Evolutionary conservation across 2,329 filamentous ascomycete genomes (phyloP), one percentile per base, ranked within the genome.

Genomic region (Fusarium floridanum): DNA sequence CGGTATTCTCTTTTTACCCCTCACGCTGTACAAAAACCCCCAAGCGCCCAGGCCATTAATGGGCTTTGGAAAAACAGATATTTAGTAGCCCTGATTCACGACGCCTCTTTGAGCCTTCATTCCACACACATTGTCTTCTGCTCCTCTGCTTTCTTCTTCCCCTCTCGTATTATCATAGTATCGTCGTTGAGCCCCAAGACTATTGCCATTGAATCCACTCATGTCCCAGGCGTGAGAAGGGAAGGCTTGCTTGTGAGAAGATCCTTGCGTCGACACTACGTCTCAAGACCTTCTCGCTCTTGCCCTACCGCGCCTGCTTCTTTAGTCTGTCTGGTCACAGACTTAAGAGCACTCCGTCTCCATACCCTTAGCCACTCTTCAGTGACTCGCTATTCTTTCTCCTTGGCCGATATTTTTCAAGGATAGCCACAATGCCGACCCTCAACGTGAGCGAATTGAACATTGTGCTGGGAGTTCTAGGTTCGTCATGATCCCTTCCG

Each of bases 371-470:
- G 22, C 34, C 34, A 39, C 34, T 20, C 27, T 34, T 20, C 20
- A 27, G 36, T 39, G 7, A 27, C 34, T 39, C 37, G 36, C 17
- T 60, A 60, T 37, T 11, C n/a, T 16, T 55, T 34, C 20, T 48
- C 37, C 36, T 62, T 43, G 27, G 53, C 60, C 64, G 53, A 24
- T 27, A 37, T 29, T 37, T 50, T 45, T 48, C 59, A 61, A 32
- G 17, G 14, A 20, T 12, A 29, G 20, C 16, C 67, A 61, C 22
- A 9, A 71, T 71, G 68, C 68, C 68, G 11, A 57, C 41, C 22
- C 83, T 88, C 57, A 85, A 87, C 61, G 75, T 87, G 16, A 87
- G 85, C 61, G 86, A 88, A 74, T 83, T 89, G 64, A 89, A 89
- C 73, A 82, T 88, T 20, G 85, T 88, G 48, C 78, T 86, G 27